Evolutionary conservation across 177 flowering plant genomes (phyloP), one percentile per base, ranked within the genome.

Genomic region (Vitis hybrid): DNA sequence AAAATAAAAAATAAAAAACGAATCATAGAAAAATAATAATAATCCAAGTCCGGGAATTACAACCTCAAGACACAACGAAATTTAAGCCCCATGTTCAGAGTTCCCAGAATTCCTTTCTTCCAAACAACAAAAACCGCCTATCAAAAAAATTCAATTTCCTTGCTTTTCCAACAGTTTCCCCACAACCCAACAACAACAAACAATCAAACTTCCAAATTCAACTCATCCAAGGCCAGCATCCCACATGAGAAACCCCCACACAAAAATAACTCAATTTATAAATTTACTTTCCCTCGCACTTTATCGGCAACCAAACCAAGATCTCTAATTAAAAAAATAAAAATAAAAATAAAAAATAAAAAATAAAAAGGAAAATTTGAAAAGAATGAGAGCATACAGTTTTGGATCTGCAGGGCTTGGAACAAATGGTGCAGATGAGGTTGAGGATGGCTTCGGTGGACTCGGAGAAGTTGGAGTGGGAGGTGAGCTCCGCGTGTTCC

Each of bases 361-460:
- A 24, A 24, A 24, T 24, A 24, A 24, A 32, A 54, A 6, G 12
- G 17, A 67, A 17, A 52, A 10, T 40, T 58, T 58, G 27, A 35
- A 15, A 2, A 11, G 57, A 12, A 15, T 10, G 58, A 63, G 51
- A 21, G 2, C 40, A 6, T 82, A 92, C 98, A 1, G 93, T 89
- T 80, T 89, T 90, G 65, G 98, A 91, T 79, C 99, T 85, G 83
- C 98, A 91, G 11, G 99, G 98, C 64, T 95, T 95, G 76, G 88
- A 83, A 66, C 99, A 93, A 55, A 85, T 27, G 50, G 85, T 66
- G 84, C 98, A 95, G 69, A 93, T 86, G 73, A 93, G 91, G 76
- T 87, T 88, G 81, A 95, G 96, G 21, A 93, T 97, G 48, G 98
- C 81, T 71, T 95, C 98, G 14, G 96, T 89, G 54, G 99, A 95